Conservation (phyloP, 257 asterid genomes). For the Thymus mandschuricus region DNA sequence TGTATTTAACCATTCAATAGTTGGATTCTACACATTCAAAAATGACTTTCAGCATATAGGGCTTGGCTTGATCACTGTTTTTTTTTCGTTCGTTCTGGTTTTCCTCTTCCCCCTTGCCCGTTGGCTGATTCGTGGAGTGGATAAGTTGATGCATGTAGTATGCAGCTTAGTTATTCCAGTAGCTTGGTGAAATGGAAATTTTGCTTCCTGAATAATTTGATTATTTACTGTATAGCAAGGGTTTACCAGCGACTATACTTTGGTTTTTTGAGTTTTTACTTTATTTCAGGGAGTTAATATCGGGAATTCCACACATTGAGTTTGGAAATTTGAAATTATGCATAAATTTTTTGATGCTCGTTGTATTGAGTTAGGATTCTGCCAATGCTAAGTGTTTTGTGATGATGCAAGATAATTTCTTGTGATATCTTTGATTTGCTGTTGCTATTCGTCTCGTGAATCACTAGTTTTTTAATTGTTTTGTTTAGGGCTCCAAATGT, state of each 20-base stretch:
- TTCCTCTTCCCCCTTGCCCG: neutral
- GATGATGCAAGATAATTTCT: neutral
- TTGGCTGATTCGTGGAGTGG: slow-evolving; percentile 12
- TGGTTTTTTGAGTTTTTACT: neutral
- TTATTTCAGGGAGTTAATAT: neutral
- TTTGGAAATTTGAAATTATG: slow-evolving; percentile 19
- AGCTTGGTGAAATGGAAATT: neutral
- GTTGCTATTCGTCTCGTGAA: neutral
- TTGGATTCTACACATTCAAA: too few relatives aligned
- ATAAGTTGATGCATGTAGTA: neutral
- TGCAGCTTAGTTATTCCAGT: neutral
- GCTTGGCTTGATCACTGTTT: too few relatives aligned
- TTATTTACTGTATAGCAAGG: neutral
- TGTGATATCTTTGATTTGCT: neutral
- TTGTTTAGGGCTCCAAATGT: neutral
- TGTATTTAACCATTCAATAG: too few relatives aligned
- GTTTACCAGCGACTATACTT: neutral
- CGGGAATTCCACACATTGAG: neutral
- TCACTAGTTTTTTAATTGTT: neutral
- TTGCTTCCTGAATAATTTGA: neutral
- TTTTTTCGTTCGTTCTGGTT: too few relatives aligned
- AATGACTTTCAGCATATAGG: too few relatives aligned
- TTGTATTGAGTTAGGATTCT: neutral
- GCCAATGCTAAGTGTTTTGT: neutral
- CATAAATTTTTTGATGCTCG: neutral